Conservation (phyloP, 768 basidiomycete species). For the Brasilioporus rufonigricans region DNA sequence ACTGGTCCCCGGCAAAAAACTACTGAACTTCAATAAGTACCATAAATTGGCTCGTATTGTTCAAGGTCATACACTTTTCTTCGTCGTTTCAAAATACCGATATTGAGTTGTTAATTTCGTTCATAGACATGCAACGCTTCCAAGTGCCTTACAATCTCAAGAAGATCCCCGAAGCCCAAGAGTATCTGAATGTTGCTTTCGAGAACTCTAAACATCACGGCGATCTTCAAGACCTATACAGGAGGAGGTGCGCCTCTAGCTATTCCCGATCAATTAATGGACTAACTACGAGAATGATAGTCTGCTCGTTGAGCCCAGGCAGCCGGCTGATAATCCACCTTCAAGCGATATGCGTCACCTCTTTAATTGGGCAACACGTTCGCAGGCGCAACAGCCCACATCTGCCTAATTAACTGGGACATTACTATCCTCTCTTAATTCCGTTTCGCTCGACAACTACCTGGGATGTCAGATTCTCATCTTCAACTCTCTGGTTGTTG, state of each 20-base stretch:
- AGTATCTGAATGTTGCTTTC: slow-evolving; percentile 70
- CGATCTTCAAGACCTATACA: slow-evolving; percentile 83
- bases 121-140: slow-evolving; percentile 85
- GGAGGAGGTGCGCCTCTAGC: slow-evolving; percentile 60
- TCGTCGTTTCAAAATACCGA: not conserved
- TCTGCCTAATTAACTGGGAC: slow-evolving; percentile 29
- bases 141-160: slow-evolving; percentile 85
- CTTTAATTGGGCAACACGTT: slow-evolving; percentile 75
- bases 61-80: slow-evolving; percentile 49
- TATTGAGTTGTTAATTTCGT: slow-evolving; percentile 3
- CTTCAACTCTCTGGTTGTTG: slow-evolving; percentile 16
- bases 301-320: slow-evolving; percentile 80
- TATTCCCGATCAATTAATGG: not conserved
- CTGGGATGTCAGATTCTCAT: slow-evolving; percentile 16
- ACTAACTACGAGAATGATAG: slow-evolving; percentile 34
- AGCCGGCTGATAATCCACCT: slow-evolving; percentile 67
- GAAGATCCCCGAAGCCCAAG: slow-evolving; percentile 86
- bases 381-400: slow-evolving; percentile 40
- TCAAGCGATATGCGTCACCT: slow-evolving; percentile 71
- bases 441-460: not conserved
- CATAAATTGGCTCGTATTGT: slow-evolving; percentile 85
- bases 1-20: slow-evolving; percentile 64
- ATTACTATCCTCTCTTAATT: slow-evolving; percentile 16
- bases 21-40: slow-evolving; percentile 97
- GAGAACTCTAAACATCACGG: slow-evolving; percentile 73